phyloP scores from a whole-genome alignment of 2,329 filamentous ascomycete genomes.

The Fusarium papillatum region DNA sequence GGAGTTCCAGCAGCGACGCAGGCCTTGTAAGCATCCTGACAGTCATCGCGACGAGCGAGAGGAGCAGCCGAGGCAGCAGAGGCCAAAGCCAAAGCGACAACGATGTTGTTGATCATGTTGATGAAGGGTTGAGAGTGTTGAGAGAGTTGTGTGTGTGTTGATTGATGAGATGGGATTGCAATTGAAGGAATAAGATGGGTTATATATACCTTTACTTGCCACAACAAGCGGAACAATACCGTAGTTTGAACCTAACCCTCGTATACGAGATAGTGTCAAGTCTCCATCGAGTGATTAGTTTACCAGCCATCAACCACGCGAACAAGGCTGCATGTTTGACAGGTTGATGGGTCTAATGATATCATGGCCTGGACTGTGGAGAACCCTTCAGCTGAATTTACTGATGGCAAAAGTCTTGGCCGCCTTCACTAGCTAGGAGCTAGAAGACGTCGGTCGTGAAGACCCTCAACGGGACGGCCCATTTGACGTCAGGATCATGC shows the following conservation, averaged over 20 bases:
- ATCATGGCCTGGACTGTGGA: slow-evolving; percentile 1
- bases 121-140: neutral
- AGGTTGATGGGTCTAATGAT: neutral
- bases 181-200: neutral
- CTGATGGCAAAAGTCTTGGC: neutral
- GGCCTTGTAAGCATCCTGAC: slow-evolving; percentile 23
- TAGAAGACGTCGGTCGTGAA: neutral
- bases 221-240: neutral
- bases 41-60: slow-evolving; percentile 8
- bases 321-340: slow-evolving; percentile 3
- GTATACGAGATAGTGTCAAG: neutral
- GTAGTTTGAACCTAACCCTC: neutral
- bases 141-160: neutral
- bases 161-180: neutral
- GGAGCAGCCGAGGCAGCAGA: slow-evolving; percentile 15
- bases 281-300: neutral
- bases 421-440: neutral
- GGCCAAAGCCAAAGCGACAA: slow-evolving; percentile 14
- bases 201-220: neutral
- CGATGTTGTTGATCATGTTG: slow-evolving; percentile 24
- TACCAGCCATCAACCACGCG: neutral
- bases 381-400: neutral
- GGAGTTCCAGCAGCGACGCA: slow-evolving; percentile 18
- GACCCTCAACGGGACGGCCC: neutral
- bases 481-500: slow-evolving; percentile 18